A percentile compares a stretch with the other conserved stretches of the same genome.
Conservation (phyloP, 495 filamentous ascomycete genomes). For the Cercophora newfieldiana region DNA sequence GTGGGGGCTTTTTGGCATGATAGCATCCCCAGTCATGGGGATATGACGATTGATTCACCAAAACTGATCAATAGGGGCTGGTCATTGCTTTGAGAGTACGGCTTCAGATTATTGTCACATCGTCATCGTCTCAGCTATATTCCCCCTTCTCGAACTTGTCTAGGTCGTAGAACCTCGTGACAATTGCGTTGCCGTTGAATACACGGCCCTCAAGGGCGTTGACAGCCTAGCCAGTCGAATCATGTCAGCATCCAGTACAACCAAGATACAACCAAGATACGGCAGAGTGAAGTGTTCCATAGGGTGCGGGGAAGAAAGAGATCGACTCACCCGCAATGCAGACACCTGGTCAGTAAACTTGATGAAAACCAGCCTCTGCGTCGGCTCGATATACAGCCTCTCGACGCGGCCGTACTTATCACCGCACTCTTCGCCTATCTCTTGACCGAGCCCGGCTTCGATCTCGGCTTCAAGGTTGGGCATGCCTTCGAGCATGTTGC, state of each 20-base stretch:
- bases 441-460: constrained; percentile 76
- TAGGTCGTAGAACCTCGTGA: constrained; percentile 72
- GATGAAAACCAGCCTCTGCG: constrained; percentile 71
- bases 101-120: not conserved
- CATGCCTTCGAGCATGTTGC: constrained; percentile 81
- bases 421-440: constrained; percentile 91
- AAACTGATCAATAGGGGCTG: too few species aligned
- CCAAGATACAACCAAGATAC: not conserved
- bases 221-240: constrained; percentile 76
- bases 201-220: constrained; percentile 80
- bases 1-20: too few species aligned
- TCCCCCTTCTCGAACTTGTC: constrained; percentile 77
- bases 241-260: not conserved
- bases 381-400: constrained; percentile 69
- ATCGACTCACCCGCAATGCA: constrained; percentile 69
- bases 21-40: too few species aligned
- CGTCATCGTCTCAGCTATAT: constrained; percentile 43
- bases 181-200: constrained; percentile 83
- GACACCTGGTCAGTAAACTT: constrained; percentile 81
- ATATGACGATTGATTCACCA: too few species aligned
- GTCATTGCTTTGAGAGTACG: too few species aligned
- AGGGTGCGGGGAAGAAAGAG: not conserved
- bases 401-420: constrained; percentile 89
- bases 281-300: not conserved
- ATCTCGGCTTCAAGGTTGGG: constrained; percentile 62